phyloP scores from a whole-genome alignment of 306 rosid genomes.

The Vachellia pachyceras region DNA sequence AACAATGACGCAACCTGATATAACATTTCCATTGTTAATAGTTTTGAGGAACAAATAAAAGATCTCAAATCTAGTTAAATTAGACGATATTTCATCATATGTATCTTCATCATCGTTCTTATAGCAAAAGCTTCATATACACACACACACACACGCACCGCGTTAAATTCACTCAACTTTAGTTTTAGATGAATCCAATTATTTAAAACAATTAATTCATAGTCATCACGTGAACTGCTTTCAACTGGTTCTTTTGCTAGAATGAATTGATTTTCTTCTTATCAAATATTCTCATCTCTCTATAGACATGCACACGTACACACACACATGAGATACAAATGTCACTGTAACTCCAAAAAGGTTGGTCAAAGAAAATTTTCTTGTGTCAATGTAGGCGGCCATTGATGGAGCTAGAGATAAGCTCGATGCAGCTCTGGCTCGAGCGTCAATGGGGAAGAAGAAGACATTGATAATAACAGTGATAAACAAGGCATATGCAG shows the following conservation, averaged over 20 bases:
- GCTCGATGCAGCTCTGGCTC: constrained; percentile 52
- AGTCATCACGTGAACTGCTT: not conserved
- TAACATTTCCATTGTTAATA: not conserved
- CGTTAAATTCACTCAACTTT: not conserved
- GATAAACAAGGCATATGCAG: constrained; percentile 70
- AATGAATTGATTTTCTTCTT: not conserved
- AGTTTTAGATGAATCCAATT: not conserved
- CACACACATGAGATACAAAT: not conserved
- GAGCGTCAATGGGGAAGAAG: constrained; percentile 59
- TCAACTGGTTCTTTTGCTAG: not conserved
- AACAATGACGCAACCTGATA: not conserved
- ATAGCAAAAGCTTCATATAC: not conserved
- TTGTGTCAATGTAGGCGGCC: not conserved
- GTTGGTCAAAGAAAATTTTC: not conserved
- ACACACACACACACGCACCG: not conserved
- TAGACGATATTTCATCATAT: not conserved
- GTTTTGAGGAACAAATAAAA: not conserved
- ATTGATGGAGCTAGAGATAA: not conserved
- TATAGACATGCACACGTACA: too few relatives aligned
- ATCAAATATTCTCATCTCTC: not conserved
- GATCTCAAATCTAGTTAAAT: not conserved
- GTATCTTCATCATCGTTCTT: not conserved
- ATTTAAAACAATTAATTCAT: not conserved
- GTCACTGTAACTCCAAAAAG: not conserved
- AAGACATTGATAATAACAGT: constrained; percentile 70